These are phyloP conservation scores for Chaetothyriales sp. DNA, from an alignment of 2,329 filamentous ascomycete genomes.

Conservation along the genomic window DNA sequence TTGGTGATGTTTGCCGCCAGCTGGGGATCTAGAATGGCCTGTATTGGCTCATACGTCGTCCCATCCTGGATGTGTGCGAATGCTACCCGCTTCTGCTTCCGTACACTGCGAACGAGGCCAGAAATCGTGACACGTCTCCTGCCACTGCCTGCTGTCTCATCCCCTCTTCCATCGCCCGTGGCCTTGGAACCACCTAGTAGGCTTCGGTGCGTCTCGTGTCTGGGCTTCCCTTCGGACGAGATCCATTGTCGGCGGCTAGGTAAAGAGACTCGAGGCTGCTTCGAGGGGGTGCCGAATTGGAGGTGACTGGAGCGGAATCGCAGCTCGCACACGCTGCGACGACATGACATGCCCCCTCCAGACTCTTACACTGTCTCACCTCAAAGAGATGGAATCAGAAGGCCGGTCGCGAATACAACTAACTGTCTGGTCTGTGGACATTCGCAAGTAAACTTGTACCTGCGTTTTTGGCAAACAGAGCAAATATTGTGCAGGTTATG, in stretches of 20 bases:
- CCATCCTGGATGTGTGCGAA: constrained; percentile 84
- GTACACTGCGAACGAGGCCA: constrained; percentile 29
- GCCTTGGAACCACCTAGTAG: not conserved
- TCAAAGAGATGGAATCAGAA: not conserved
- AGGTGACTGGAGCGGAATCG: not conserved
- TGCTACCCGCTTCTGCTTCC: constrained; percentile 67
- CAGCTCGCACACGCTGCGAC: not conserved
- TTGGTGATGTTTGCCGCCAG: constrained; percentile 51
- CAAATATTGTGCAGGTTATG: no score
- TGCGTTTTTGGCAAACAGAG: no score
- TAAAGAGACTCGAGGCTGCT: not conserved
- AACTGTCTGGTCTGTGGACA: no score
- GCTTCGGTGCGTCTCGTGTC: not conserved
- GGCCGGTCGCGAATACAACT: no score
- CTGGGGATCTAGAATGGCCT: constrained; percentile 49
- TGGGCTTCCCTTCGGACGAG: not conserved
- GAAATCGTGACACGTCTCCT: constrained; percentile 5
- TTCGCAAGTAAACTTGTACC: not conserved
- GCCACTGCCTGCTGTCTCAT: not conserved
- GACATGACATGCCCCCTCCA: not conserved
- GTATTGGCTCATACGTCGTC: constrained; percentile 61
- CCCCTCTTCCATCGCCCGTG: not conserved
- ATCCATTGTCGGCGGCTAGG: not conserved
- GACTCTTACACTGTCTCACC: not conserved
- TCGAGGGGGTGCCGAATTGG: not conserved